Conservation (phyloP, 352 stramenopile species). For the Aphanomyces stellatus region DNA sequence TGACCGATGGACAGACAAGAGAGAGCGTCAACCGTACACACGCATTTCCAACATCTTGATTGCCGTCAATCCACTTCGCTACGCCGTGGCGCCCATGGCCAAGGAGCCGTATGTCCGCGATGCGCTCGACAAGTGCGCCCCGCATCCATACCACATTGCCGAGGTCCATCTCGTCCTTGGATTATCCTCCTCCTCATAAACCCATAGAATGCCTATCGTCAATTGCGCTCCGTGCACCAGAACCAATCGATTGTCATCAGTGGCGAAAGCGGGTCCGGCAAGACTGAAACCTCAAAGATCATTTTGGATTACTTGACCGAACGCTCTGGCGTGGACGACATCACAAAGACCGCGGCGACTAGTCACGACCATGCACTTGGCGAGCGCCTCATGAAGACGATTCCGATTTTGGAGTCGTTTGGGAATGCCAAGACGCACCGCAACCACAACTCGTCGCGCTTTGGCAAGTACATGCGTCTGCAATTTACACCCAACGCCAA, state of each 20-base stretch:
- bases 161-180: conserved; percentile 10
- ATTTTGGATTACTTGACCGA: conserved; percentile 90
- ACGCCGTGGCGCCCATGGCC: conserved; percentile 49
- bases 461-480: conserved; percentile 89
- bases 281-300: conserved; percentile 95
- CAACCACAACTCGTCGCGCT: conserved; percentile 87
- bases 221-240: conserved; percentile 67
- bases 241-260: conserved; percentile 85
- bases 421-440: conserved; percentile 79
- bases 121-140: conserved; percentile 15
- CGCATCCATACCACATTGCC: conserved; percentile 21
- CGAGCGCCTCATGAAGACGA: conserved; percentile 78
- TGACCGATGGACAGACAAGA: conserved; percentile 7
- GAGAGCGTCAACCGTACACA: conserved; percentile 21
- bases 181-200: neutral
- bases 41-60: conserved; percentile 22
- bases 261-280: conserved; percentile 80
- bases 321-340: conserved; percentile 26
- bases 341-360: conserved; percentile 36
- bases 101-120: neutral
- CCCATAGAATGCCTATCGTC: conserved; percentile 56
- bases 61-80: conserved; percentile 21
- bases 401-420: conserved; percentile 85
- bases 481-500: conserved; percentile 68
- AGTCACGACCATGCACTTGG: conserved; percentile 33